Conservation (phyloP, 257 asterid species). For the Plantago ovata region DNA sequence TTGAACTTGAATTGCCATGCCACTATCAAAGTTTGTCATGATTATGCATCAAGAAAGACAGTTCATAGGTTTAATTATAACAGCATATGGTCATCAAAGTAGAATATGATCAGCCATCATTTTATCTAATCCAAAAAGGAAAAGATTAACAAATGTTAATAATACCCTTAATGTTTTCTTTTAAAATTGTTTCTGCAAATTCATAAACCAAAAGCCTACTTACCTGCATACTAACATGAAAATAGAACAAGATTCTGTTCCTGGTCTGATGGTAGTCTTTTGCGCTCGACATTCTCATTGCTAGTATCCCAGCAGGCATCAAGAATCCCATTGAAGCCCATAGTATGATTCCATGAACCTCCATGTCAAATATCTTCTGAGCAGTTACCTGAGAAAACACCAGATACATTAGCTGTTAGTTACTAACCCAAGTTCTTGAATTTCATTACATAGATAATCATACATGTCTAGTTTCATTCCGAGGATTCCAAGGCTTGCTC, state of each 20-base stretch:
- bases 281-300: conserved; percentile 51
- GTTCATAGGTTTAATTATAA: conserved; percentile 24
- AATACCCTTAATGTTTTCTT: neutral
- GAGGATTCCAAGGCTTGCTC: conserved; percentile 13
- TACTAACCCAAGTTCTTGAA: neutral
- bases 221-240: conserved; percentile 76
- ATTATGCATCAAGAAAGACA: conserved; percentile 37
- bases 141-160: neutral
- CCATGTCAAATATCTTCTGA: conserved; percentile 42
- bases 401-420: neutral
- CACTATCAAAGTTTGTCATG: conserved; percentile 39
- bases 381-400: conserved; percentile 39
- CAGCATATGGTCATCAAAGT: conserved; percentile 30
- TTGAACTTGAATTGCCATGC: conserved; percentile 16
- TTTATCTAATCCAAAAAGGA: conserved; percentile 19
- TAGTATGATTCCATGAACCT: conserved; percentile 64
- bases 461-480: conserved; percentile 9
- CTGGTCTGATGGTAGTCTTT: conserved; percentile 30
- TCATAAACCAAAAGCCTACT: neutral
- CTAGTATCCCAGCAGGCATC: conserved; percentile 70
- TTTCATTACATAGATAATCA: neutral
- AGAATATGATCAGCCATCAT: conserved; percentile 18
- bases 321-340: conserved; percentile 85
- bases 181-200: neutral
- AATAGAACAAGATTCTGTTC: conserved; percentile 46